phyloP scores from a whole-genome alignment of 2,329 filamentous ascomycete genomes.

The Talaromyces rugulosus region DNA sequence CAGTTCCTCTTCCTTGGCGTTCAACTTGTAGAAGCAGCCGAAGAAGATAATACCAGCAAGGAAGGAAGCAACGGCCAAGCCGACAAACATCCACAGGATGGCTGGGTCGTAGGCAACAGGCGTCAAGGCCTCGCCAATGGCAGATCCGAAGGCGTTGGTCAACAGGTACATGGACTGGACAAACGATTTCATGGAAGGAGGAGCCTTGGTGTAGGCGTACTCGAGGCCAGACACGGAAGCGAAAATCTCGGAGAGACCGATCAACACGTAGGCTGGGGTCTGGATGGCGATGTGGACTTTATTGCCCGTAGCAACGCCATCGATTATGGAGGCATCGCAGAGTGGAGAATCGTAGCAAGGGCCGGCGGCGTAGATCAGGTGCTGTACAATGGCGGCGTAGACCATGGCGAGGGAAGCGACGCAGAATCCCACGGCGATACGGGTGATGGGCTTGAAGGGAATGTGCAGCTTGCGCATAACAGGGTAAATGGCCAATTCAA shows the following conservation, averaged over 20 bases:
- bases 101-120: slow-evolving; percentile 60
- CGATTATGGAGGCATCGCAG: slow-evolving; percentile 28
- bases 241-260: slow-evolving; percentile 52
- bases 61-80: slow-evolving; percentile 50
- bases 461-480: slow-evolving; percentile 59
- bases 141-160: slow-evolving; percentile 54
- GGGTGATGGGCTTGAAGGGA: slow-evolving; percentile 70
- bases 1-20: slow-evolving; percentile 48
- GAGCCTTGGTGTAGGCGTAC: slow-evolving; percentile 71
- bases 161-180: slow-evolving; percentile 53
- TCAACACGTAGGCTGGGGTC: slow-evolving; percentile 42
- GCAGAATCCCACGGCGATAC: slow-evolving; percentile 67
- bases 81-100: slow-evolving; percentile 63
- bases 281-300: slow-evolving; percentile 43
- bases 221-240: slow-evolving; percentile 66
- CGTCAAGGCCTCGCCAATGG: slow-evolving; percentile 59
- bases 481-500: slow-evolving; percentile 67
- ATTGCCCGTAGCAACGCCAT: slow-evolving; percentile 35
- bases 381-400: slow-evolving; percentile 57
- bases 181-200: slow-evolving; percentile 63
- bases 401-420: slow-evolving; percentile 60
- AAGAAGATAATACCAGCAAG: slow-evolving; percentile 45
- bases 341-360: slow-evolving; percentile 48
- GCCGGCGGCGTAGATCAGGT: slow-evolving; percentile 50
- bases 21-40: slow-evolving; percentile 45